Percentiles rank a stretch among this genome's conserved stretches.
Evolutionary conservation across 164 flowering plant genomes (phyloP).

Genomic region (Vitis cinerea): DNA sequence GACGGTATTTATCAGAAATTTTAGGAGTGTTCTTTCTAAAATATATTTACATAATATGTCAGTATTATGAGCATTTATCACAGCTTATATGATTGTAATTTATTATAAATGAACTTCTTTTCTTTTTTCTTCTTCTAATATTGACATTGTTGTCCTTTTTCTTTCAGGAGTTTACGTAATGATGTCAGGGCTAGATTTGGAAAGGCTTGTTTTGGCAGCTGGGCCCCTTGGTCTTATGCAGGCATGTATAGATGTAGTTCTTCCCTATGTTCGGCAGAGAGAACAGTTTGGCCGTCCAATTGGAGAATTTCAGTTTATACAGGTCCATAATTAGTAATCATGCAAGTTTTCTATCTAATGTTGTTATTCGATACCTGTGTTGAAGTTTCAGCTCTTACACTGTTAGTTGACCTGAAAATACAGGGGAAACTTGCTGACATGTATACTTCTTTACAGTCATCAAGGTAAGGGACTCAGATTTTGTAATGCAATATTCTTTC

Average conservation of each 20-base stretch:
- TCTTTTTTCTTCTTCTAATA: neutral
- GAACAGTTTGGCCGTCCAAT: constrained; percentile 95
- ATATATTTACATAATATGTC: too few species aligned
- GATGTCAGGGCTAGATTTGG: constrained; percentile 98
- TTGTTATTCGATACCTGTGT: neutral
- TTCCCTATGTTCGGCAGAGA: constrained; percentile 86
- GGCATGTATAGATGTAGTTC: constrained; percentile 89
- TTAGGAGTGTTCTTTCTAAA: neutral
- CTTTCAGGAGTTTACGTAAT: constrained; percentile 90
- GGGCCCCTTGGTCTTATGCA: constrained; percentile 99
- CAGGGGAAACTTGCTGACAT: constrained; percentile 99
- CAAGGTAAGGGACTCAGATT: constrained; percentile 53
- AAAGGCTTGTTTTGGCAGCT: constrained; percentile 93
- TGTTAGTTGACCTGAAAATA: constrained; percentile 16
- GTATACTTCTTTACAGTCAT: constrained; percentile 93
- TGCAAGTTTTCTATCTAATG: constrained; percentile 5
- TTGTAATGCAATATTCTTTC: neutral
- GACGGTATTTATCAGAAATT: neutral
- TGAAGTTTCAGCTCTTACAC: neutral
- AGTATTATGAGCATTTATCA: neutral
- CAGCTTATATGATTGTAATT: neutral
- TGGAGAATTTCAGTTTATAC: constrained; percentile 94
- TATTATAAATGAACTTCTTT: neutral
- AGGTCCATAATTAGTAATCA: constrained; percentile 50
- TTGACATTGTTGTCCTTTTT: constrained; percentile 1